Conservation (phyloP, 345 rosid genomes). For the Rubroshorea leprosula region DNA sequence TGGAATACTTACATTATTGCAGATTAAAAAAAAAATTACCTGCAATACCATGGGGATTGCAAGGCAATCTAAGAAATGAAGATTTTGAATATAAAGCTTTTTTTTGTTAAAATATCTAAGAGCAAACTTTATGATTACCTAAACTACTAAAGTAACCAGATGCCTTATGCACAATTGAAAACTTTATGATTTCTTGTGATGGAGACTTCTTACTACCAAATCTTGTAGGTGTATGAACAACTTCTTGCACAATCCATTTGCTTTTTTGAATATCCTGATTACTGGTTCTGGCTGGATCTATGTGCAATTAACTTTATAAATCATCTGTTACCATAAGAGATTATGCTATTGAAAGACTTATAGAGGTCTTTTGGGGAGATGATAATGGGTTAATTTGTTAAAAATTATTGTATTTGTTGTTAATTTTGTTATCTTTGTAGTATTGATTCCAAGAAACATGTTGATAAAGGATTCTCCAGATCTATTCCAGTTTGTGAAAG, state of each 20-base stretch:
- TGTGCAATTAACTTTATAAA: conserved; percentile 11
- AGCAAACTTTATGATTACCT: too few relatives aligned
- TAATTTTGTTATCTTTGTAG: neutral
- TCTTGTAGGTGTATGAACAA: conserved; percentile 43
- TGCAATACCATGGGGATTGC: too few relatives aligned
- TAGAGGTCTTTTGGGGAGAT: conserved; percentile 33
- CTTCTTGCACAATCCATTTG: neutral
- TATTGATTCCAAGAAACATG: conserved; percentile 3
- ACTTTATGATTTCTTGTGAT: conserved; percentile 78
- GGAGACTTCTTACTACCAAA: conserved; percentile 78
- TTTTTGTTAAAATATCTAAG: too few relatives aligned
- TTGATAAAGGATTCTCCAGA: conserved; percentile 58
- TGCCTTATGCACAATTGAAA: too few relatives aligned
- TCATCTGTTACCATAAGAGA: conserved; percentile 45
- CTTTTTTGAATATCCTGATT: neutral
- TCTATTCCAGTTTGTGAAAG: conserved; percentile 59
- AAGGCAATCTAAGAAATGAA: too few relatives aligned
- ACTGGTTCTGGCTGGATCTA: conserved; percentile 1
- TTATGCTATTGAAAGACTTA: conserved; percentile 60
- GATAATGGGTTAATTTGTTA: conserved; percentile 37
- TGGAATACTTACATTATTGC: too few relatives aligned
- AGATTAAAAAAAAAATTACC: too few relatives aligned
- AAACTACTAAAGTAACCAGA: too few relatives aligned
- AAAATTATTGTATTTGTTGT: neutral
- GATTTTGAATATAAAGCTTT: too few relatives aligned